These are phyloP conservation scores for Alternaria arbusti DNA, from an alignment of 2,329 filamentous ascomycete genomes.

Conservation along the genomic window DNA sequence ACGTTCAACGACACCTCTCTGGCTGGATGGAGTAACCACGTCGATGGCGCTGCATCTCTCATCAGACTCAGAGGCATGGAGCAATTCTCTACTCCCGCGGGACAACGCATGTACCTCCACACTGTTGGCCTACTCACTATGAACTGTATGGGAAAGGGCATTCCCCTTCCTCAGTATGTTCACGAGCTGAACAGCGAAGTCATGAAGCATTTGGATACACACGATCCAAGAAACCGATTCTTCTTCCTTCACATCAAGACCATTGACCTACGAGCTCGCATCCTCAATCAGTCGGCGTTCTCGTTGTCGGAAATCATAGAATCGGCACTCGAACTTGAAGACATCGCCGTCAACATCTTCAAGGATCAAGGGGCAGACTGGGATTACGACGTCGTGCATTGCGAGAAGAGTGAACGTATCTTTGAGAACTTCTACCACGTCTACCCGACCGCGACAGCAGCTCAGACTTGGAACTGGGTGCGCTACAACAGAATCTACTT, in stretches of 20 bases:
- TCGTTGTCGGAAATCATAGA: constrained; percentile 31
- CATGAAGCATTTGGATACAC: constrained; percentile 21
- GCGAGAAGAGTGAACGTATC: constrained; percentile 12
- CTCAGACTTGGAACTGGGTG: constrained; percentile 45
- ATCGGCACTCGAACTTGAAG: constrained; percentile 34
- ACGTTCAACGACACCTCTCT: constrained; percentile 39
- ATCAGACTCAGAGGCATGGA: constrained; percentile 38
- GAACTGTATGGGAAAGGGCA: constrained; percentile 36
- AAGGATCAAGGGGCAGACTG: constrained; percentile 24
- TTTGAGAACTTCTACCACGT: constrained; percentile 42
- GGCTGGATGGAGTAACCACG: constrained; percentile 43
- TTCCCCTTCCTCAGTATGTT: constrained; percentile 31
- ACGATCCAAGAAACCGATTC: constrained; percentile 35
- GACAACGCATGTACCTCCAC: constrained; percentile 43
- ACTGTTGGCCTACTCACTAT: constrained; percentile 34
- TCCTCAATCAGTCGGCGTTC: constrained; percentile 21
- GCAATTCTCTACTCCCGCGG: constrained; percentile 38
- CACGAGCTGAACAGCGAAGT: constrained; percentile 34
- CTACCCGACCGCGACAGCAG: constrained; percentile 33
- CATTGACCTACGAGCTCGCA: constrained; percentile 36
- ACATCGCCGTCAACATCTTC: constrained; percentile 27
- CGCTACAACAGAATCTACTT: constrained; percentile 43
- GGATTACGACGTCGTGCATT: constrained; percentile 29
- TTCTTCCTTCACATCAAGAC: constrained; percentile 38
- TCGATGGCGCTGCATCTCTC: constrained; percentile 44